These are phyloP conservation scores for Didymella keratinophila DNA, from an alignment of 2,329 filamentous ascomycete genomes.

Conservation along the genomic window DNA sequence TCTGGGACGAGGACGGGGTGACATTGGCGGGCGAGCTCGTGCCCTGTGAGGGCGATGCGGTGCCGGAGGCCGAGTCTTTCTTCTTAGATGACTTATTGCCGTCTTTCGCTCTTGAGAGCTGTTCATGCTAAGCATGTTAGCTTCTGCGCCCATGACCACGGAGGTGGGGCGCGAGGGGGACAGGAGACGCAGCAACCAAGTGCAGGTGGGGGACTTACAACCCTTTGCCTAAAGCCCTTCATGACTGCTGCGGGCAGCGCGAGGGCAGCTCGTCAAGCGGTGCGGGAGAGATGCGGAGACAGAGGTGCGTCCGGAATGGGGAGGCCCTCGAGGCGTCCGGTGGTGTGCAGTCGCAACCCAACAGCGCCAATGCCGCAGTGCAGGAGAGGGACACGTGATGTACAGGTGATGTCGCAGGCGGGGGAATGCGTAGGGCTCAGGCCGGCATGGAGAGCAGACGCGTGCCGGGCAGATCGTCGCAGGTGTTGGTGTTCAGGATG, in stretches of 20 bases:
- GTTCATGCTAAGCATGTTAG: conserved; percentile 69
- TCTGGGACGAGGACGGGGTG: conserved; percentile 89
- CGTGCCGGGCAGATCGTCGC: conserved; percentile 38
- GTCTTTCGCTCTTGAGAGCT: conserved; percentile 92
- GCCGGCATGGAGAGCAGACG: conserved; percentile 41
- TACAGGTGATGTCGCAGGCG: conserved; percentile 25
- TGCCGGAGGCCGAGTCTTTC: conserved; percentile 69
- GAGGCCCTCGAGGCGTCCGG: not conserved
- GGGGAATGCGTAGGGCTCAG: conserved; percentile 34
- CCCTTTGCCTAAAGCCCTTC: conserved; percentile 97
- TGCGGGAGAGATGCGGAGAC: conserved; percentile 39
- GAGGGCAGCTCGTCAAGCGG: conserved; percentile 38
- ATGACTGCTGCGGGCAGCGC: conserved; percentile 68
- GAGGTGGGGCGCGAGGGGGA: conserved; percentile 31
- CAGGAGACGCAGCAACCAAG: conserved; percentile 25
- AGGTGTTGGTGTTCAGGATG: conserved; percentile 38
- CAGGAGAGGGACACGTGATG: conserved; percentile 28
- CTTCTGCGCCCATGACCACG: conserved; percentile 43
- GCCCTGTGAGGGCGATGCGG: conserved; percentile 76
- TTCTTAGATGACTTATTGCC: conserved; percentile 76
- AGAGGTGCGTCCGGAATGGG: conserved; percentile 27
- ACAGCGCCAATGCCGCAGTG: conserved; percentile 38
- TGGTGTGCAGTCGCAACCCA: conserved; percentile 25
- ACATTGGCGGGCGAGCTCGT: conserved; percentile 67
- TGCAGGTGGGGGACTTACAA: conserved; percentile 70